Evolutionary conservation across 371 early-diverging fungal species (phyloP), one percentile per base, ranked within the genome.

Genomic region (Phascolomyces articulosus): DNA sequence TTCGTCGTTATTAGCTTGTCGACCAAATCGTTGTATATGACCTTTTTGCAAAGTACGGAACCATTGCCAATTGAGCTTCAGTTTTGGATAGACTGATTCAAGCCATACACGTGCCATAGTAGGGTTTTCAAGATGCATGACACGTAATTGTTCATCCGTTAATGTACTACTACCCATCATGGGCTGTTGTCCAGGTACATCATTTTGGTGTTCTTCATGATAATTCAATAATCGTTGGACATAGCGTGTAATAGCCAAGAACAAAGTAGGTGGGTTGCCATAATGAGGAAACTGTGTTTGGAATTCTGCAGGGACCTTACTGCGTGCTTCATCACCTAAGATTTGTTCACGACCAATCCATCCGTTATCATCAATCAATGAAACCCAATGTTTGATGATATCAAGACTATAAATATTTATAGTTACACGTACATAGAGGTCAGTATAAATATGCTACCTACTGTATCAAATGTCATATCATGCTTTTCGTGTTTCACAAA

Each of bases 311-410:
- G 97, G 97, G 4, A 95, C 91, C 68, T 92, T 93, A 79, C 93
- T 93, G 26, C 96, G 86, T 0, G 97, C 95, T 65, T 98, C 97
- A 24, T 91, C 93, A 13, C 98, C 98, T 10, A 96, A 73, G 58
- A 97, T 97, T 73, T 97, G 96, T 69, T 98, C 97, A 21, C 97
- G 85, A 4, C 91, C 95, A 28, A 97, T 88, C 98, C 98, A 98
- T 0, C 98, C 98, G 48, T 91, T 79, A 23, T 78, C 80, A 61
- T 96, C 95, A 71, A 96, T 95, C 61, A 89, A 72, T 16, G 79
- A 67, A 29, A 86, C 79, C 98, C 97, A 98, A 66, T 87, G 87
- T 40, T 84, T 79, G 44, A 97, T 81, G 16, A 96, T 87, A 34
- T 94, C 92, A 40, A 95, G 63, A 67, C 89, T 90, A 44, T 38